Percentiles rank a stretch among this genome's conserved stretches.
Evolutionary conservation across 169 alveolate species (phyloP).

Genomic region (Plasmodium inui): DNA sequence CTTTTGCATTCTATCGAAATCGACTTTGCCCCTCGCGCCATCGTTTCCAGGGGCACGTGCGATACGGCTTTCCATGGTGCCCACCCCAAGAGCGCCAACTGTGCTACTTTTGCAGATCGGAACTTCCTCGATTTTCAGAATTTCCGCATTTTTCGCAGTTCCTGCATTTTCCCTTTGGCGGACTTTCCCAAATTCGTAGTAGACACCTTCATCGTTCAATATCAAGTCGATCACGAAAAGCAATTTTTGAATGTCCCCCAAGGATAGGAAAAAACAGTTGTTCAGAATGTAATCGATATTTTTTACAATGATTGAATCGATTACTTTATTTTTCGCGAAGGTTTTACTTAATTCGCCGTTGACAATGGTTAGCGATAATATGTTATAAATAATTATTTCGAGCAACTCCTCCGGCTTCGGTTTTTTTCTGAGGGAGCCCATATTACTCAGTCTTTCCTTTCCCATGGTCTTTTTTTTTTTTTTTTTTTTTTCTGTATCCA

Average conservation of each 20-base stretch:
- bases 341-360: conserved; percentile 47
- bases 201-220: conserved; percentile 60
- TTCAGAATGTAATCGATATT: conserved; percentile 26
- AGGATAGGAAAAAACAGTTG: conserved; percentile 21
- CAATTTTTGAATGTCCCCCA: conserved; percentile 36
- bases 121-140: neutral
- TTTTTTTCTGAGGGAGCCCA: neutral
- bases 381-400: conserved; percentile 53
- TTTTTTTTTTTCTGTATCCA: conserved; percentile 3
- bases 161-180: neutral
- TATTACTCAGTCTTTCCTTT: neutral
- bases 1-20: neutral
- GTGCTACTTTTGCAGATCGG: neutral
- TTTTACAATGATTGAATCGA: conserved; percentile 29
- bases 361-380: conserved; percentile 20
- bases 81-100: neutral
- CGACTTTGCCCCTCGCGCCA: neutral
- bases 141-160: neutral
- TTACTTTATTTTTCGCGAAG: conserved; percentile 36
- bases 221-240: conserved; percentile 39
- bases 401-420: conserved; percentile 19
- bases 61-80: neutral
- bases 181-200: conserved; percentile 45
- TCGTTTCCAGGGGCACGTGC: neutral
- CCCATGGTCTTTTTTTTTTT: neutral